phyloP scores from a whole-genome alignment of 2,329 filamentous ascomycete genomes.

The Colletotrichum tofieldiae region DNA sequence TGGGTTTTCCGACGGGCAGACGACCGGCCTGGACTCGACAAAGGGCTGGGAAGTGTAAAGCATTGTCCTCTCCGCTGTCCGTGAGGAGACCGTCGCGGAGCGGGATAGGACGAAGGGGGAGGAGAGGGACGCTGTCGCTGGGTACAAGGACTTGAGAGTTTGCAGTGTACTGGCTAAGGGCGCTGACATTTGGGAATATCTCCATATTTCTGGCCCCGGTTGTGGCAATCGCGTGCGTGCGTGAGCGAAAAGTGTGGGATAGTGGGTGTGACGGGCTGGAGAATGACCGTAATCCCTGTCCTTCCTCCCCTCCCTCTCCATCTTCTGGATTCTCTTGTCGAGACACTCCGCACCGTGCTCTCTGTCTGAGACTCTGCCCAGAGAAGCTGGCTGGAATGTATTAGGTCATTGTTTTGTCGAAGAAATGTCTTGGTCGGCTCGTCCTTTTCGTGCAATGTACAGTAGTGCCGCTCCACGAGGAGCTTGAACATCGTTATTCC shows the following conservation, averaged over 20 bases:
- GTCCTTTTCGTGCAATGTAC: conserved; percentile 6
- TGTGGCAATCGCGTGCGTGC: conserved; percentile 32
- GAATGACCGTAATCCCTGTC: conserved; percentile 24
- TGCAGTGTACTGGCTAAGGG: conserved; percentile 4
- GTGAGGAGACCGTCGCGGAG: background rate
- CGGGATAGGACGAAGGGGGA: too few relatives aligned
- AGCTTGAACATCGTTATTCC: conserved; percentile 13
- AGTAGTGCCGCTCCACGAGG: conserved; percentile 29
- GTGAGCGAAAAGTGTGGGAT: conserved; percentile 24
- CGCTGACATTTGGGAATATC: background rate
- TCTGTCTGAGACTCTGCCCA: conserved; percentile 8
- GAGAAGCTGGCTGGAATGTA: conserved; percentile 9
- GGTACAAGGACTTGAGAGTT: conserved; percentile 1
- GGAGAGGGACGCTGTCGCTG: background rate
- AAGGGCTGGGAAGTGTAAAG: conserved; percentile 15
- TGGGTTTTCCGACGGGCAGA: conserved; percentile 1
- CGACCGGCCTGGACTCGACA: background rate
- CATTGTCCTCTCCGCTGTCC: conserved; percentile 24
- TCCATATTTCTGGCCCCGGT: conserved; percentile 18
- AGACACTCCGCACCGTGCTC: background rate
- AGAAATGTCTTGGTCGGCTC: conserved; percentile 25
- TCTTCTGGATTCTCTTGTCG: conserved; percentile 3
- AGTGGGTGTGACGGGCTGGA: conserved; percentile 12
- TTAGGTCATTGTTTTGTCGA: conserved; percentile 20
- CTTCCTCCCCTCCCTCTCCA: conserved; percentile 2